Conservation (phyloP, 73 alveolate genomes). For the Blepharisma japonicum region DNA sequence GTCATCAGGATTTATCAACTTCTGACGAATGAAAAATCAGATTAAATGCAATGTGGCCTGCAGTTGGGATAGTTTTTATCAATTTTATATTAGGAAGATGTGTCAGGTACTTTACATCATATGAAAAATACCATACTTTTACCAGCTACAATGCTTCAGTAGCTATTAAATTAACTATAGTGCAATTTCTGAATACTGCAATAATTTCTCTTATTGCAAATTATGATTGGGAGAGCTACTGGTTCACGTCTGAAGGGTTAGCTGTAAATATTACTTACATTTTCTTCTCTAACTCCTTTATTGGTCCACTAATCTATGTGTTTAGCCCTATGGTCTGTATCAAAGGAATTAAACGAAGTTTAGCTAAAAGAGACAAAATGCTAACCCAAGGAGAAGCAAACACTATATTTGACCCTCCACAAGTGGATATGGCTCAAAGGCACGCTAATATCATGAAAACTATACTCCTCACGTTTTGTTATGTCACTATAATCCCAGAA, state of each 20-base stretch:
- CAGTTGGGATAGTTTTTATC: slow-evolving; percentile 4
- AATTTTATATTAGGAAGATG: slow-evolving; percentile 1
- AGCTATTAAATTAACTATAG: slow-evolving; percentile 15
- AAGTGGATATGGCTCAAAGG: slow-evolving; percentile 21
- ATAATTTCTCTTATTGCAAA: slow-evolving; percentile 6
- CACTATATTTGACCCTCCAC: neutral
- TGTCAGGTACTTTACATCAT: slow-evolving; percentile 1
- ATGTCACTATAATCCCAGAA: slow-evolving; percentile 22
- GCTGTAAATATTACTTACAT: slow-evolving; percentile 15
- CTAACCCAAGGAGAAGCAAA: slow-evolving; percentile 26
- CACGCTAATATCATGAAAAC: slow-evolving; percentile 20
- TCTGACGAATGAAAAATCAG: neutral
- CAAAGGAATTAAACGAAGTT: neutral
- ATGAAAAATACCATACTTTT: slow-evolving; percentile 3
- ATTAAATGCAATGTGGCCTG: slow-evolving; percentile 9
- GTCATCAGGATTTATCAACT: neutral
- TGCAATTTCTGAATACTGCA: slow-evolving; percentile 3
- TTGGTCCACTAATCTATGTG: slow-evolving; percentile 2
- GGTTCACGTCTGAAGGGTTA: slow-evolving; percentile 23
- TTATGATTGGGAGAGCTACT: slow-evolving; percentile 2
- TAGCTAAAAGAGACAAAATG: neutral
- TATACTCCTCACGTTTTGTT: slow-evolving; percentile 3
- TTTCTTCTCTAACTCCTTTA: slow-evolving; percentile 6
- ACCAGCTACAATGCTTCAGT: slow-evolving; percentile 18
- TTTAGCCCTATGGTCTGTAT: slow-evolving; percentile 21